phyloP scores from a whole-genome alignment of 352 stramenopile genomes.

The Achlya hypogyna region DNA sequence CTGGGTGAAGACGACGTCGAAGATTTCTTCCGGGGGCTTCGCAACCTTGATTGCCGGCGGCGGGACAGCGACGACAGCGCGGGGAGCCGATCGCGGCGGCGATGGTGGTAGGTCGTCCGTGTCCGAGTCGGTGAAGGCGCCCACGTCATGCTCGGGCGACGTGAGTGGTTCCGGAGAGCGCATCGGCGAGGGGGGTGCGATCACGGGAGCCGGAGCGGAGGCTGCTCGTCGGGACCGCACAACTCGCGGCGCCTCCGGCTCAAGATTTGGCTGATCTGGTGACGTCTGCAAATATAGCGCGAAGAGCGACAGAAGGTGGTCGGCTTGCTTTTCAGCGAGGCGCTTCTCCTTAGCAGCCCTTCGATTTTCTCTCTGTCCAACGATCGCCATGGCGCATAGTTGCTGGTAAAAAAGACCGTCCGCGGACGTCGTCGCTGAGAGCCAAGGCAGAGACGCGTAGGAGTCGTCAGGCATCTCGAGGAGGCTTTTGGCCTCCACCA shows the following conservation, averaged over 20 bases:
- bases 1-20: constrained; percentile 83
- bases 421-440: constrained; percentile 15
- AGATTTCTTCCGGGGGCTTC: constrained; percentile 51
- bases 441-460: constrained; percentile 22
- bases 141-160: constrained; percentile 26
- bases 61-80: constrained; percentile 14
- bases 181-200: not conserved
- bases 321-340: constrained; percentile 43
- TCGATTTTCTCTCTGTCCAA: constrained; percentile 34
- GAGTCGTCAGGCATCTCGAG: constrained; percentile 57
- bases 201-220: not conserved
- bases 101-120: constrained; percentile 12
- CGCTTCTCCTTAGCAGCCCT: constrained; percentile 29
- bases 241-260: not conserved
- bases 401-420: constrained; percentile 81
- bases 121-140: constrained; percentile 35
- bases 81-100: constrained; percentile 3
- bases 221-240: not conserved
- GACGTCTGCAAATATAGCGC: constrained; percentile 32
- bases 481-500: constrained; percentile 60
- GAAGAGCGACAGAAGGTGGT: constrained; percentile 51
- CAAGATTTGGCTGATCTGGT: not conserved
- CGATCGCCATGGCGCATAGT: constrained; percentile 68
- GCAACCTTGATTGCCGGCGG: constrained; percentile 21
- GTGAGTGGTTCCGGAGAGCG: constrained; percentile 14